Conservation (phyloP, 2,329 filamentous ascomycete genomes). For the Hypoxylon sp. region DNA sequence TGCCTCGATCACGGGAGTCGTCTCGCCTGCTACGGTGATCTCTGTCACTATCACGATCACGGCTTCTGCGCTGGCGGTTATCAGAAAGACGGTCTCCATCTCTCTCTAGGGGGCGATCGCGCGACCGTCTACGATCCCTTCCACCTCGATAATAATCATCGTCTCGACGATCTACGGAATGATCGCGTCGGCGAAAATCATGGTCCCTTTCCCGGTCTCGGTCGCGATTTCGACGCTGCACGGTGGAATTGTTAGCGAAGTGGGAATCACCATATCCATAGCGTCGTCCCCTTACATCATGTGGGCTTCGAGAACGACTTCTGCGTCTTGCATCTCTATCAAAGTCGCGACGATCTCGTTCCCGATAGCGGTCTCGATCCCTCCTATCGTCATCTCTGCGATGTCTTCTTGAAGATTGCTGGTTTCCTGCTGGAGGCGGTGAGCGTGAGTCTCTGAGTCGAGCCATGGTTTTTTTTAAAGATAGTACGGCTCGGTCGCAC, state of each 20-base stretch:
- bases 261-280: constrained; percentile 34
- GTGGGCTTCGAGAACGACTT: constrained; percentile 68
- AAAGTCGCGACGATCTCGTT: constrained; percentile 58
- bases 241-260: constrained; percentile 51
- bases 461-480: constrained; percentile 58
- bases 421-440: constrained; percentile 93
- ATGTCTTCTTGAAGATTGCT: constrained; percentile 74
- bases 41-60: constrained; percentile 63
- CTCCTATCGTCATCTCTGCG: constrained; percentile 69
- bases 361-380: constrained; percentile 59
- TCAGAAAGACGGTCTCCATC: constrained; percentile 65
- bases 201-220: constrained; percentile 58
- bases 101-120: constrained; percentile 63
- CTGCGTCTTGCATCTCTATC: constrained; percentile 56
- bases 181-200: constrained; percentile 73
- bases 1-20: constrained; percentile 73
- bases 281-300: constrained; percentile 63
- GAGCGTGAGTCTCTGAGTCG: constrained; percentile 77
- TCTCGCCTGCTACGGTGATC: constrained; percentile 76
- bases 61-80: constrained; percentile 66
- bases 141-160: constrained; percentile 65
- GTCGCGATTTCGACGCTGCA: constrained; percentile 67
- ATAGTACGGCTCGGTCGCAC: constrained; percentile 49
- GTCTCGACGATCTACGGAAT: constrained; percentile 72
- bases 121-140: constrained; percentile 71